These are phyloP conservation scores for Sclerotinia glacialis DNA, from an alignment of 2,329 filamentous ascomycete species.

Conservation along the genomic window DNA sequence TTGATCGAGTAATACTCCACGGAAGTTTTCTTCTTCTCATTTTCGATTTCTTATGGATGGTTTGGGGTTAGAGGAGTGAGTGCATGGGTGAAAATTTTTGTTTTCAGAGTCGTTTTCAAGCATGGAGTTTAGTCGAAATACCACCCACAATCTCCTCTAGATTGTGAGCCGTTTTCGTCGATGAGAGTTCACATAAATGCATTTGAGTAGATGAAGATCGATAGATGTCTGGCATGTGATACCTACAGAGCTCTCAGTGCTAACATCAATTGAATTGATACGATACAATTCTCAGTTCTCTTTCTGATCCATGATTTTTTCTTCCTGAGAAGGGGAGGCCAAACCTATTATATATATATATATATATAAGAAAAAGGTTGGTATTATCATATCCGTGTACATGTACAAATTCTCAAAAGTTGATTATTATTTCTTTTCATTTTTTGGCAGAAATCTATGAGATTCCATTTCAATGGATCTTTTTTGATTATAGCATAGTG, in stretches of 20 bases:
- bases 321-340: not conserved
- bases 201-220: conserved; percentile 1
- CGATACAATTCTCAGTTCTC: not conserved
- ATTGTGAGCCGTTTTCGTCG: not conserved
- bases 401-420: too few species aligned
- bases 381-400: too few species aligned
- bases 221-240: conserved; percentile 4
- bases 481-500: too few species aligned
- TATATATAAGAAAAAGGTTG: too few species aligned
- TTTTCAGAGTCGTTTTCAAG: conserved; percentile 1
- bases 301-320: not conserved
- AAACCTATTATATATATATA: not conserved
- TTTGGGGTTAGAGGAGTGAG: conserved; percentile 32
- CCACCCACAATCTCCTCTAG: not conserved
- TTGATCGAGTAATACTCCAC: conserved; percentile 27
- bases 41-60: conserved; percentile 34
- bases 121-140: conserved; percentile 15
- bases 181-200: not conserved
- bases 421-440: too few species aligned
- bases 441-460: too few species aligned
- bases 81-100: conserved; percentile 11
- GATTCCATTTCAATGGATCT: too few species aligned
- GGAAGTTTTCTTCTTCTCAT: conserved; percentile 29
- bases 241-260: not conserved
- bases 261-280: not conserved